phyloP scores from a whole-genome alignment of 1,284 basidiomycete genomes.

The Malassezia slooffiae region DNA sequence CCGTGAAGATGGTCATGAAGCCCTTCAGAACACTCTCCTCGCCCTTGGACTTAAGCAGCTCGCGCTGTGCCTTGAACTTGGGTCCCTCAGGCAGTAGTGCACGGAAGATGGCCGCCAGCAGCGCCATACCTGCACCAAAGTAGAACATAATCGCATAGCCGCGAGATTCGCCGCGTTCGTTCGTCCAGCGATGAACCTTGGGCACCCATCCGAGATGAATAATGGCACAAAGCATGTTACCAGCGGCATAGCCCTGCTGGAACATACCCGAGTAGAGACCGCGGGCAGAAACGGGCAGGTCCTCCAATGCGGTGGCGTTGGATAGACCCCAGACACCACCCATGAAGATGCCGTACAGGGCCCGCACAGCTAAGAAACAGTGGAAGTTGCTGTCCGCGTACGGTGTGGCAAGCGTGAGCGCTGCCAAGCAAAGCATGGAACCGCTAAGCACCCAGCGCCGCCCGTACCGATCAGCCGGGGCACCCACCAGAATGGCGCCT shows the following conservation, averaged over 20 bases:
- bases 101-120: conserved; percentile 64
- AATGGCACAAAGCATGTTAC: conserved; percentile 54
- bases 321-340: conserved; percentile 35
- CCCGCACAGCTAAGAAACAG: conserved; percentile 50
- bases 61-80: conserved; percentile 54
- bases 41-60: conserved; percentile 40
- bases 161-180: too few species aligned
- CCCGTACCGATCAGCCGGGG: conserved; percentile 57
- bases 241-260: conserved; percentile 65
- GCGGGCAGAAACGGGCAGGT: conserved; percentile 72
- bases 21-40: too few species aligned
- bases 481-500: conserved; percentile 69
- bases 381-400: conserved; percentile 50
- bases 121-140: conserved; percentile 55
- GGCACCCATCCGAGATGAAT: conserved; percentile 58
- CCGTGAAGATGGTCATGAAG: conserved; percentile 62
- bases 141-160: conserved; percentile 51
- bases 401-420: conserved; percentile 63
- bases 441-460: conserved; percentile 50
- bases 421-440: conserved; percentile 52
- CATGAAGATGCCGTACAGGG: conserved; percentile 58
- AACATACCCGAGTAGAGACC: conserved; percentile 77
- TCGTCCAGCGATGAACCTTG: too few species aligned
- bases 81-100: conserved; percentile 67
- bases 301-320: conserved; percentile 59